Percentiles rank a stretch among this genome's conserved stretches.
Conservation (phyloP, 768 basidiomycete species). For the Lepiota subincarnata region DNA sequence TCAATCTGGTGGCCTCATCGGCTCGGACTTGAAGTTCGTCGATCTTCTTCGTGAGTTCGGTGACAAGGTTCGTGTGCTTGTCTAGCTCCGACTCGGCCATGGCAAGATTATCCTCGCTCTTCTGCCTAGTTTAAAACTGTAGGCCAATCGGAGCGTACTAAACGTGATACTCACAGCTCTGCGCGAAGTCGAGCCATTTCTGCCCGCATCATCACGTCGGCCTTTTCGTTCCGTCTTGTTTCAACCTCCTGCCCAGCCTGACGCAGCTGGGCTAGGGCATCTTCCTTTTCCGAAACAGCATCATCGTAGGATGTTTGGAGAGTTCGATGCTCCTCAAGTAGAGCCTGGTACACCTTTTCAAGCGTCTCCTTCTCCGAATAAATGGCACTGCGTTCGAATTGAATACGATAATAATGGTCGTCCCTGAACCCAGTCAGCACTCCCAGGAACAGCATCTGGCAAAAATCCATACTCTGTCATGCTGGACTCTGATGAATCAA, state of each 20-base stretch:
- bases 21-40: conserved; percentile 80
- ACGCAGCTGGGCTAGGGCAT: conserved; percentile 58
- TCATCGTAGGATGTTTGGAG: conserved; percentile 81
- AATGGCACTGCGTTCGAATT: conserved; percentile 74
- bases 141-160: background rate
- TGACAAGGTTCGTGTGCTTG: conserved; percentile 62
- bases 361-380: conserved; percentile 83
- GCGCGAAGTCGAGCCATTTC: conserved; percentile 79
- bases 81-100: conserved; percentile 81
- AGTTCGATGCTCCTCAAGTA: conserved; percentile 71
- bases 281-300: conserved; percentile 71
- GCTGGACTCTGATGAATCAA: conserved; percentile 48
- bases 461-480: conserved; percentile 73
- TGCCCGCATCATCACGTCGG: conserved; percentile 69
- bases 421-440: conserved; percentile 47
- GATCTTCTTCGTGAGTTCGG: conserved; percentile 72
- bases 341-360: conserved; percentile 71
- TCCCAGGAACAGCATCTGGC: background rate
- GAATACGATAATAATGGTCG: conserved; percentile 85
- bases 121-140: conserved; percentile 55
- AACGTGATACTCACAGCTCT: conserved; percentile 67
- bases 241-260: conserved; percentile 59
- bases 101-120: conserved; percentile 89
- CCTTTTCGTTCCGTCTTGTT: conserved; percentile 59
- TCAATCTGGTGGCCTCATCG: conserved; percentile 73